Conservation (phyloP, 371 early-diverging fungal genomes). For the Mucor piriformis region DNA sequence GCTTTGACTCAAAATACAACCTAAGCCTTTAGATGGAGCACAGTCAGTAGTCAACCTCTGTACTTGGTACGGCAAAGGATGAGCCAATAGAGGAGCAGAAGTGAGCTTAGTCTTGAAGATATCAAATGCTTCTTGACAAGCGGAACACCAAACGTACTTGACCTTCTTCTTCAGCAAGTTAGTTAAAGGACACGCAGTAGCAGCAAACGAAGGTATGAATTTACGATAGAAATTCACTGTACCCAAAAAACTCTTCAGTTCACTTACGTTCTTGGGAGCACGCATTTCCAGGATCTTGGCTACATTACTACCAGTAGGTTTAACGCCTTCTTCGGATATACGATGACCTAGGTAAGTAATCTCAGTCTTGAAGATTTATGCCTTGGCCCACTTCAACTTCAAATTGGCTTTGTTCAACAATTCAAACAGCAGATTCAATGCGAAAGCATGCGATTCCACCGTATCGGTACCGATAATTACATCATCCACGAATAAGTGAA, state of each 20-base stretch:
- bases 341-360: constrained; percentile 42
- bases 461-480: constrained; percentile 23
- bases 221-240: constrained; percentile 34
- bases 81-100: constrained; percentile 25
- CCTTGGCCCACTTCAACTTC: constrained; percentile 43
- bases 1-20: constrained; percentile 37
- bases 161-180: constrained; percentile 10
- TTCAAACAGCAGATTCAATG: constrained; percentile 25
- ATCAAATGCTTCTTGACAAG: constrained; percentile 28
- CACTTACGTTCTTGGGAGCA: constrained; percentile 21
- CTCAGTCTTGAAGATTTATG: constrained; percentile 25
- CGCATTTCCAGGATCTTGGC: constrained; percentile 4
- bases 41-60: constrained; percentile 39
- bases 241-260: constrained; percentile 35
- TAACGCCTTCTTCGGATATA: constrained; percentile 31
- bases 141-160: constrained; percentile 20
- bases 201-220: constrained; percentile 32
- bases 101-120: constrained; percentile 17
- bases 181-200: constrained; percentile 10
- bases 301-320: constrained; percentile 10
- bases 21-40: constrained; percentile 37
- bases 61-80: constrained; percentile 21
- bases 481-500: constrained; percentile 52
- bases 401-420: constrained; percentile 41
- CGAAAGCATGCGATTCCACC: constrained; percentile 18